Base-by-base conservation (phyloP, 2,329 filamentous ascomycete genomes). In the Scedosporium dehoogii region DNA sequence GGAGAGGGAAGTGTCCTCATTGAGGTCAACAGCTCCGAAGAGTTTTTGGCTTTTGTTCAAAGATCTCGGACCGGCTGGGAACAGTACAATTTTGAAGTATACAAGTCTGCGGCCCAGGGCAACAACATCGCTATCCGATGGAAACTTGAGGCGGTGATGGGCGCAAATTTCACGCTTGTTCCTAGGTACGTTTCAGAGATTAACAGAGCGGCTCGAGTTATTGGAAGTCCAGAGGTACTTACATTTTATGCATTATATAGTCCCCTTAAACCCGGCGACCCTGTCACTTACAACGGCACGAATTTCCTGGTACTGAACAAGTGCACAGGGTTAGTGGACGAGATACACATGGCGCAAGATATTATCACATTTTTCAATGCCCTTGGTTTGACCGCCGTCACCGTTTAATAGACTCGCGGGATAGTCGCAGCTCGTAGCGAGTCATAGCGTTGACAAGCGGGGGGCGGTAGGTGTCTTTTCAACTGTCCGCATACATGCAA, bases 61-160 rank as follows among this genome's bases (percentile, higher is more conserved):
- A 14, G 42, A 46, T 14, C 42, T 46, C 42, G 42, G 42, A 27
- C 38, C 9, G 64, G 62, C 6, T 65, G 64, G 60, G 60, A 65
- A 14, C 16, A 60, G n/a, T 62, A 59, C 38, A 18, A 42, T 16
- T 65, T 65, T 44, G 48, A 63, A 21, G 57, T 51, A 2, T 38
- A 61, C 29, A 60, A 61, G n/a, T 63, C 62, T 53, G 64, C 60
- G 33, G 61, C 63, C 14, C 58, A 64, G 7, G 59, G 42, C 16
- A 51, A 56, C 12, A 61, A 64, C 38, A 62, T 63, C 58, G 61
- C 59, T 25, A 58, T 65, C 21, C 61, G 63, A 6, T 64, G 64
- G 63, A 60, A 56, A 58, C 42, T 64, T 14, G 51, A 65, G 29
- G 58, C 58, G 29, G 51, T 61, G 51, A 60, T 64, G 62, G 60